phyloP scores from a whole-genome alignment of 441 rosid species.

The Erodium texanum region DNA sequence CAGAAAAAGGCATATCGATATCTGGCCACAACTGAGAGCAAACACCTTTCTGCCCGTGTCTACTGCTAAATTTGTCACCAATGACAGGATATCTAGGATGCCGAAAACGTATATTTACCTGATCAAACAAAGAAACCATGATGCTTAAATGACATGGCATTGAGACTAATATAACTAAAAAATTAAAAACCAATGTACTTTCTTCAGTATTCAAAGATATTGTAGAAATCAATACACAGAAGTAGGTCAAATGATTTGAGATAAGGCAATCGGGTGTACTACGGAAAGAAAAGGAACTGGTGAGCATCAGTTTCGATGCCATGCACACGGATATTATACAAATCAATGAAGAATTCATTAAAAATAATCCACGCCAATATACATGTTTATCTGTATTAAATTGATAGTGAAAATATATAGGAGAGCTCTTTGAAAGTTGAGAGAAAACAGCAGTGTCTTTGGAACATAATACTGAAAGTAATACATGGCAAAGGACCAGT shows the following conservation, averaged over 20 bases:
- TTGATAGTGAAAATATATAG: background rate
- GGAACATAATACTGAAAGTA: background rate
- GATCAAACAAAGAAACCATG: slow-evolving; percentile 16
- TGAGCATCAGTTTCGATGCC: background rate
- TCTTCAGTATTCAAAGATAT: background rate
- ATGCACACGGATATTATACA: background rate
- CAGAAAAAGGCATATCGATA: slow-evolving; percentile 93
- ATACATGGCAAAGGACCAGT: background rate
- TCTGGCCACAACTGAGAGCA: slow-evolving; percentile 98
- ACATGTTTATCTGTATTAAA: background rate
- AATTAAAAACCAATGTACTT: background rate
- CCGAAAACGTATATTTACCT: slow-evolving; percentile 84
- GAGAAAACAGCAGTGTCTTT: background rate
- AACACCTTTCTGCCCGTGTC: slow-evolving; percentile 99
- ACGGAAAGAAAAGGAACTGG: background rate
- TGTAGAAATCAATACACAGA: background rate
- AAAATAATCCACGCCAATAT: background rate
- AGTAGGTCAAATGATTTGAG: background rate
- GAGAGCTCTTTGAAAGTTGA: background rate
- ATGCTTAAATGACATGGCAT: background rate
- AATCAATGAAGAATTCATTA: background rate
- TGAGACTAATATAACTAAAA: background rate
- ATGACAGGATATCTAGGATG: slow-evolving; percentile 89
- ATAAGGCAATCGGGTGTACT: background rate
- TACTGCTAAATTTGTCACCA: slow-evolving; percentile 97